Conservation (phyloP, 306 rosid species). For the Albizia julibrissin region DNA sequence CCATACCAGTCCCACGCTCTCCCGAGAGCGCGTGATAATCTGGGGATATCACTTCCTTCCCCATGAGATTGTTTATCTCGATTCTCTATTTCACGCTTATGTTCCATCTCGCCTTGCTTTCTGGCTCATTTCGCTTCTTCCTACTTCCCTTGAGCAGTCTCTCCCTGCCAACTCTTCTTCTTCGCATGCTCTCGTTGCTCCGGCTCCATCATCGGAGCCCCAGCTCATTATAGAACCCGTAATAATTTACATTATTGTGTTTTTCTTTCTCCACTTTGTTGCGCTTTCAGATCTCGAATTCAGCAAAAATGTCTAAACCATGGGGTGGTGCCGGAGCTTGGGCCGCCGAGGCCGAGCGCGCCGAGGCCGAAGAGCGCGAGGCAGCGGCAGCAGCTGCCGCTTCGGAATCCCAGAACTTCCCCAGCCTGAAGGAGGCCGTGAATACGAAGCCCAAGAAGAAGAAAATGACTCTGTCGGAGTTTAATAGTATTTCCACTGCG, state of each 20-base stretch:
- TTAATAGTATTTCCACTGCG: slow-evolving; percentile 15
- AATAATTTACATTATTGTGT: background rate
- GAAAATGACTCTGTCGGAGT: slow-evolving; percentile 54
- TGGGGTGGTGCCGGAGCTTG: slow-evolving; percentile 90
- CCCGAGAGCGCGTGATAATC: background rate
- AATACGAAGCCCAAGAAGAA: slow-evolving; percentile 78
- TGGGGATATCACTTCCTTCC: background rate
- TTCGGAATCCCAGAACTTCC: slow-evolving; percentile 58
- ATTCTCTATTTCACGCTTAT: background rate
- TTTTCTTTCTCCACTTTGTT: background rate
- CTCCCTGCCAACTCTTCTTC: slow-evolving; percentile 3
- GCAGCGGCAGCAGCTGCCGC: slow-evolving; percentile 43
- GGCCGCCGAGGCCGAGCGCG: slow-evolving; percentile 97
- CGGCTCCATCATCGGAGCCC: slow-evolving; percentile 86
- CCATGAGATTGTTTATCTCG: background rate
- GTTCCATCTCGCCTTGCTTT: background rate
- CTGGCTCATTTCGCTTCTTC: background rate
- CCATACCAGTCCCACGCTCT: background rate
- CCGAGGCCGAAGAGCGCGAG: slow-evolving; percentile 82
- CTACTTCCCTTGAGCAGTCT: background rate
- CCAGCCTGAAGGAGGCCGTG: slow-evolving; percentile 78
- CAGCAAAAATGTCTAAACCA: slow-evolving; percentile 69
- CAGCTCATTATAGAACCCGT: slow-evolving; percentile 28
- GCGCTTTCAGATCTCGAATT: slow-evolving; percentile 49
- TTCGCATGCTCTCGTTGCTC: slow-evolving; percentile 68